A percentile compares a stretch with the other conserved stretches of the same genome.
Evolutionary conservation across 345 rosid species (phyloP).

Genomic region (Lenwebbia sp.): DNA sequence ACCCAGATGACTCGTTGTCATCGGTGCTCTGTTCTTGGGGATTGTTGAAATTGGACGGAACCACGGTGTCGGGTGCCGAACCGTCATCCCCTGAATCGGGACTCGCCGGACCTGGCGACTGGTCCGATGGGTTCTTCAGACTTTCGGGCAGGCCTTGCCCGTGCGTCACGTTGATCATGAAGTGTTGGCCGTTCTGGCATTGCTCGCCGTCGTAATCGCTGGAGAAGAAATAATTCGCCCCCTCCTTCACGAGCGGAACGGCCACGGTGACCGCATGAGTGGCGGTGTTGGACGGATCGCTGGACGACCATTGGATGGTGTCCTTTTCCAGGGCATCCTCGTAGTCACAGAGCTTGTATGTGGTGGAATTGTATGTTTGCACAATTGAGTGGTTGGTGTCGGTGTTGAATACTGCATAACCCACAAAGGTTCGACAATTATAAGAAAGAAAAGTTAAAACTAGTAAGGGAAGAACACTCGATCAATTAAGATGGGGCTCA

Average conservation of each 20-base stretch:
- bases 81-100: conserved; percentile 44
- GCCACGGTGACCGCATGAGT: conserved; percentile 42
- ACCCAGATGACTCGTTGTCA: conserved; percentile 14
- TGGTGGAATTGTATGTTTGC: conserved; percentile 71
- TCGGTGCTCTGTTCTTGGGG: conserved; percentile 34
- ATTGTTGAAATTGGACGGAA: conserved; percentile 55
- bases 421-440: neutral
- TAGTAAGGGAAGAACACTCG: neutral
- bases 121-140: conserved; percentile 29
- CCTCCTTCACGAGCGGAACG: conserved; percentile 72
- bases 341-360: conserved; percentile 61
- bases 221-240: conserved; percentile 68
- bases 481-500: neutral
- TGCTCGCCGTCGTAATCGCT: conserved; percentile 86
- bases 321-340: conserved; percentile 35
- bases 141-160: conserved; percentile 67
- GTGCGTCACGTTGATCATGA: conserved; percentile 61
- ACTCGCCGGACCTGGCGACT: conserved; percentile 48
- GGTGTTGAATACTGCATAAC: conserved; percentile 73
- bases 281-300: conserved; percentile 63
- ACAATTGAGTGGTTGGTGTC: conserved; percentile 82
- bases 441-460: neutral
- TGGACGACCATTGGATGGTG: conserved; percentile 56
- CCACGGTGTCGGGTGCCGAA: conserved; percentile 62
- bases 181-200: conserved; percentile 57